Percentiles rank a stretch among this genome's conserved stretches.
Conservation (phyloP, 495 filamentous ascomycete genomes). For the Penicillium bialowiezense region DNA sequence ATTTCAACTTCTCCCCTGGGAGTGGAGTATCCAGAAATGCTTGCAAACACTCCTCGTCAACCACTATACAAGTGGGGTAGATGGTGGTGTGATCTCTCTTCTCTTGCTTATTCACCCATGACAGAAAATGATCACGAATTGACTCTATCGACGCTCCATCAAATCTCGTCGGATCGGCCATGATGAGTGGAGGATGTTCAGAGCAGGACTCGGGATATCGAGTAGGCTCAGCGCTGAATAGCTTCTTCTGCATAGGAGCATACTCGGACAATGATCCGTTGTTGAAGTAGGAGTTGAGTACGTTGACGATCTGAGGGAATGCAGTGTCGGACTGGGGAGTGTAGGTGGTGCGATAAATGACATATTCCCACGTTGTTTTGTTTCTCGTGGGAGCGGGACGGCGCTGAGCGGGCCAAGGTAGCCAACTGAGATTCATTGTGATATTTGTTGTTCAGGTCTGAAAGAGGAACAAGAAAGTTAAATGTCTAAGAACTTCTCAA, state of each 20-base stretch:
- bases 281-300: slow-evolving; percentile 5
- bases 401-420: not conserved
- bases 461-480: no score
- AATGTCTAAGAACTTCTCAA: no score
- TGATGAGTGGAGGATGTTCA: not conserved
- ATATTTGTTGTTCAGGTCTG: not conserved
- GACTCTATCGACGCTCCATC: not conserved
- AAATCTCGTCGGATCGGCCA: not conserved
- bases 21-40: not conserved
- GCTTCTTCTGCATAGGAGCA: not conserved
- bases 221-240: not conserved
- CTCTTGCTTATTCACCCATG: not conserved
- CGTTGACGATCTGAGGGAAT: not conserved
- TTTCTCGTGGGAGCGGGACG: not conserved
- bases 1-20: not conserved
- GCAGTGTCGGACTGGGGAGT: slow-evolving; percentile 1
- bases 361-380: slow-evolving; percentile 6
- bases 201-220: not conserved
- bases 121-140: not conserved
- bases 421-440: not conserved
- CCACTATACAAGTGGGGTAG: slow-evolving; percentile 2
- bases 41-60: slow-evolving; percentile 1
- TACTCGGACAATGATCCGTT: not conserved
- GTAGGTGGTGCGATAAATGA: slow-evolving; percentile 8
- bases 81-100: not conserved